Evolutionary conservation across 2,329 filamentous ascomycete species (phyloP), one percentile per base, ranked within the genome.

Genomic region (Diaporthe sp.): DNA sequence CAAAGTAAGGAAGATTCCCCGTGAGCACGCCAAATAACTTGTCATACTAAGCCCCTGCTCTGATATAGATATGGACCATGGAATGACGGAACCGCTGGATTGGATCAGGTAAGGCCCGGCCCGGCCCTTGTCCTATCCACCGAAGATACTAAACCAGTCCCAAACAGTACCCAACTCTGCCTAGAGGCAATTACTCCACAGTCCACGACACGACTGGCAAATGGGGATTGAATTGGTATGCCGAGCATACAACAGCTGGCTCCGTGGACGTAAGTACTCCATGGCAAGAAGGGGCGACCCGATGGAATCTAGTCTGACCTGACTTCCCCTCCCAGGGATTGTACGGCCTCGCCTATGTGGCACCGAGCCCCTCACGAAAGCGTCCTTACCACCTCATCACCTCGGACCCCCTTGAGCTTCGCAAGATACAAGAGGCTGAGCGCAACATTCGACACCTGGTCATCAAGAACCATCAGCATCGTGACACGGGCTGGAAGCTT

Each of bases 171-270:
- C 76, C 76, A 25, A 74, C 74, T 3, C 57, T 78, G 8, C 74
- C 75, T 3, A 69, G 77, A 22, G 76, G 77, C 1, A 78, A 78
- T 53, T 73, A 74, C 57, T 74, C 77, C 10, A 75, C 72, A 25
- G 65, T 72, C 17, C 72, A 77, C 28, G 77, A 78, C 55, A 78
- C 77, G 5, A 70, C 74, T 15, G 77, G 74, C 6, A 61, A 19
- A 6, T 78, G 77, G 77, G 77, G 77, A 19, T 12, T 78, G 39
- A 77, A 75, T 42, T 78, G 77, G 77, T 78, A 78, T 42, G 72
- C 62, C 17, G 77, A 78, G 13, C 77, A 78, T 51, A 77, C 77
- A 6, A 77, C 76, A 31, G 77, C 76, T 3, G 76, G 62, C 34
- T 76, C 76, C 4, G 72, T 57, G 8, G 76, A 77, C 42, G 74